These are phyloP conservation scores for Penicillium robsamsonii DNA, from an alignment of 495 filamentous ascomycete genomes.

Conservation along the genomic window DNA sequence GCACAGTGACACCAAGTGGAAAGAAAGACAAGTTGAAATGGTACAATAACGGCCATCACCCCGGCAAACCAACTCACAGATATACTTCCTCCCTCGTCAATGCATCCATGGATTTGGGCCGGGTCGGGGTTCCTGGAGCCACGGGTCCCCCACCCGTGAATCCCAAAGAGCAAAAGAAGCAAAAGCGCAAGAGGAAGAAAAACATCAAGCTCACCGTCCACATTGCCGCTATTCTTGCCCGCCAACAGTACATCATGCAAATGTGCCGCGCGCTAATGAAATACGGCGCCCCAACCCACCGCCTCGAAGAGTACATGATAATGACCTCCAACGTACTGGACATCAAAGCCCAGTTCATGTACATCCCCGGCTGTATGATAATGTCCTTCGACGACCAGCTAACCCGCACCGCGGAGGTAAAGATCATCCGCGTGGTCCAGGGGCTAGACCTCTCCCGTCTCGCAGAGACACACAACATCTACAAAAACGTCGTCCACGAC, in stretches of 20 bases:
- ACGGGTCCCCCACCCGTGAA: constrained; percentile 25
- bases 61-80: constrained; percentile 15
- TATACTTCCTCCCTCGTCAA: constrained; percentile 34
- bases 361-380: constrained; percentile 90
- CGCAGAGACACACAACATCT: constrained; percentile 78
- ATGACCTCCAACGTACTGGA: constrained; percentile 84
- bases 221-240: constrained; percentile 72
- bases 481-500: constrained; percentile 91
- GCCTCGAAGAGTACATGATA: constrained; percentile 78
- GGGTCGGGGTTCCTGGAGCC: constrained; percentile 27
- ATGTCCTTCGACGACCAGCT: constrained; percentile 85
- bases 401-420: constrained; percentile 86
- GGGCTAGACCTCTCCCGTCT: constrained; percentile 81
- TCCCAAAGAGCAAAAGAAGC: constrained; percentile 26
- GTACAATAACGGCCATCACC: constrained; percentile 26
- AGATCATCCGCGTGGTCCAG: constrained; percentile 70
- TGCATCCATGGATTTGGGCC: constrained; percentile 31
- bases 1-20: constrained; percentile 21
- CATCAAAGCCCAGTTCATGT: constrained; percentile 85
- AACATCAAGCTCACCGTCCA: constrained; percentile 77
- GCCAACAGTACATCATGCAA: constrained; percentile 80
- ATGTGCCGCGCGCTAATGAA: constrained; percentile 85
- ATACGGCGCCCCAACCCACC: constrained; percentile 72
- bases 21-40: constrained; percentile 39
- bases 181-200: constrained; percentile 40